Evolutionary conservation across 345 rosid genomes (phyloP), one percentile per base, ranked within the genome.

Genomic region (Corchorus olitorius): DNA sequence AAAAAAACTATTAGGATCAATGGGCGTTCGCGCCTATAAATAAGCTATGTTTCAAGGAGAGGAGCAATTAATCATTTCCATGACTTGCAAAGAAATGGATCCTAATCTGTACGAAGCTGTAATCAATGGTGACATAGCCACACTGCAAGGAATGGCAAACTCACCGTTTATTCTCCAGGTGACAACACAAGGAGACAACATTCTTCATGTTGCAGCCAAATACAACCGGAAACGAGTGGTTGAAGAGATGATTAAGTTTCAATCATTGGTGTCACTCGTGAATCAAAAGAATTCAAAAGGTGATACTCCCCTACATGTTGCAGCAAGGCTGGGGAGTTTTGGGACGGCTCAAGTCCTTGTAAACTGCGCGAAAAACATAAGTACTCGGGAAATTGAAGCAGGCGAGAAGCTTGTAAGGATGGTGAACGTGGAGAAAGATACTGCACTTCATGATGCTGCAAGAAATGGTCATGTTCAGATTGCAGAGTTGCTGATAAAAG

Each of bases 391-490:
- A 20, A 72, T 72, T 37, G 80, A 81, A 59, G 69, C 59, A n/a
- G 75, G 49, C 7, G 41, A 69, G 45, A 54, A 75, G 45, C 45
- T 74, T 9, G 11, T 70, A 12, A 63, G 63, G 72, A 75, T 78
- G 76, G 74, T 54, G 70, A 78, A 77, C 14, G 10, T 8, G 20
- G 69, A 74, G 35, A 50, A 65, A 17, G 81, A 81, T 11, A 78
- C 76, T 13, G 81, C 81, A 33, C 55, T 81, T 8, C 81, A 74
- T 49, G 81, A 61, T 8, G 76, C 84, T 4, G 81, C 35, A 27
- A 45, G 76, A 58, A 62, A 75, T 43, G 78, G 79, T 8, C 73
- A 75, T 70, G 3, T 49, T 48, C 55, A 19, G 53, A 53, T 70
- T 13, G 79, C 61, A 37, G 27, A 17, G 4, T 71, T 81, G 52